These are phyloP conservation scores for Globisporangium megalacanthum DNA, from an alignment of 352 stramenopile species.

Conservation along the genomic window DNA sequence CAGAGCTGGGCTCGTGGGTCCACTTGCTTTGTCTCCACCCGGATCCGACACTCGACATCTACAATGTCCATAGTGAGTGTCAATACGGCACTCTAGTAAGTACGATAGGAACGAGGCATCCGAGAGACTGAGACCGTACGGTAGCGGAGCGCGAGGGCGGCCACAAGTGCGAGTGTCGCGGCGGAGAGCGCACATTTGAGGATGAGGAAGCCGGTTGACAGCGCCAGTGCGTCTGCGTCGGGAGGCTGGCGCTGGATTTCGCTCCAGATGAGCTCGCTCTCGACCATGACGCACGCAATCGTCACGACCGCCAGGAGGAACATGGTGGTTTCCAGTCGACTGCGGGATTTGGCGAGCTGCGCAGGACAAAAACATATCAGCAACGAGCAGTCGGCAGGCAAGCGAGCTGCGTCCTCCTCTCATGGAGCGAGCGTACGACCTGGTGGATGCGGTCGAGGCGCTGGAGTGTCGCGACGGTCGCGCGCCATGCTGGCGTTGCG, in stretches of 20 bases:
- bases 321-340: constrained; percentile 43
- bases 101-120: neutral
- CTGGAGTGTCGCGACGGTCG: constrained; percentile 29
- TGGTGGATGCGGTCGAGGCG: constrained; percentile 30
- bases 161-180: constrained; percentile 27
- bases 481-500: constrained; percentile 11
- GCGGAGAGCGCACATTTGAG: constrained; percentile 38
- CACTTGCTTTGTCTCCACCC: constrained; percentile 37
- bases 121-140: constrained; percentile 16
- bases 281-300: constrained; percentile 34
- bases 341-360: constrained; percentile 18
- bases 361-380: neutral
- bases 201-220: constrained; percentile 19
- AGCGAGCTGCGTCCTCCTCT: neutral
- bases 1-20: constrained; percentile 24
- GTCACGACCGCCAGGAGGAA: constrained; percentile 24
- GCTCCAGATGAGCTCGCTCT: constrained; percentile 49
- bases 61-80: neutral
- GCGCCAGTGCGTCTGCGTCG: constrained; percentile 4
- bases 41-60: constrained; percentile 33
- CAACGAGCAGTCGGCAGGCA: too few relatives aligned
- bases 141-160: constrained; percentile 38
- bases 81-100: neutral
- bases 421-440: constrained; percentile 6
- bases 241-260: constrained; percentile 15